These are phyloP conservation scores for Lagenidium giganteum DNA, from an alignment of 352 stramenopile genomes.

Conservation along the genomic window DNA sequence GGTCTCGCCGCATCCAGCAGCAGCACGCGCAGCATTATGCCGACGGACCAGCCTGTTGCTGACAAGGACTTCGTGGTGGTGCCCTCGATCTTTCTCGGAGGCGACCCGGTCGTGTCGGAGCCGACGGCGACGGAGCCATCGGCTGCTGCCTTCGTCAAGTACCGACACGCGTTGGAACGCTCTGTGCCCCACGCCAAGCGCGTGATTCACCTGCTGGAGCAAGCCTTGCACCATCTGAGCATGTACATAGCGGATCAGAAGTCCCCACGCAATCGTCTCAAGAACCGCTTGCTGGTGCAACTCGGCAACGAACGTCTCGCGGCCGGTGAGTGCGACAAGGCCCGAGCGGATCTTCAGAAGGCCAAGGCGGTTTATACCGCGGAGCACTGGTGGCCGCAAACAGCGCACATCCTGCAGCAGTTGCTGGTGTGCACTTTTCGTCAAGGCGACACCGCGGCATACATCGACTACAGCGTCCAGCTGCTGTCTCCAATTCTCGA, in stretches of 20 bases:
- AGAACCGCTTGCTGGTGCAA: slow-evolving; percentile 68
- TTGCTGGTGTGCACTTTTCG: slow-evolving; percentile 70
- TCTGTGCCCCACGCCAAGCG: slow-evolving; percentile 57
- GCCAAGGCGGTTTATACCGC: slow-evolving; percentile 47
- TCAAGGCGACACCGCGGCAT: slow-evolving; percentile 64
- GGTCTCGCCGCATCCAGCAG: slow-evolving; percentile 26
- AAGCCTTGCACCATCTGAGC: slow-evolving; percentile 68
- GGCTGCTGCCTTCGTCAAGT: slow-evolving; percentile 51
- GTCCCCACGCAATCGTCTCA: slow-evolving; percentile 56
- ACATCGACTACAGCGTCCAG: slow-evolving; percentile 75
- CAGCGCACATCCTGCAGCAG: slow-evolving; percentile 68
- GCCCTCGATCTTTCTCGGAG: slow-evolving; percentile 63
- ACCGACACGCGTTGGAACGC: slow-evolving; percentile 55
- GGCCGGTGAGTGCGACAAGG: slow-evolving; percentile 58
- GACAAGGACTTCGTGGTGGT: slow-evolving; percentile 69
- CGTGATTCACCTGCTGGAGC: slow-evolving; percentile 73
- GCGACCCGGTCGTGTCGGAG: slow-evolving; percentile 59
- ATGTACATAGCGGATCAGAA: slow-evolving; percentile 67
- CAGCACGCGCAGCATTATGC: slow-evolving; percentile 10
- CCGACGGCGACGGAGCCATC: slow-evolving; percentile 41
- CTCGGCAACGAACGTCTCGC: slow-evolving; percentile 70
- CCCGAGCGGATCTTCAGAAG: slow-evolving; percentile 62
- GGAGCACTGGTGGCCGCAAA: slow-evolving; percentile 76
- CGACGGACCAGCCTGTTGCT: slow-evolving; percentile 17
- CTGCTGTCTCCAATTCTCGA: slow-evolving; percentile 69